Evolutionary conservation across 2,329 filamentous ascomycete genomes (phyloP).

Genomic region (Penicillium occitanis): DNA sequence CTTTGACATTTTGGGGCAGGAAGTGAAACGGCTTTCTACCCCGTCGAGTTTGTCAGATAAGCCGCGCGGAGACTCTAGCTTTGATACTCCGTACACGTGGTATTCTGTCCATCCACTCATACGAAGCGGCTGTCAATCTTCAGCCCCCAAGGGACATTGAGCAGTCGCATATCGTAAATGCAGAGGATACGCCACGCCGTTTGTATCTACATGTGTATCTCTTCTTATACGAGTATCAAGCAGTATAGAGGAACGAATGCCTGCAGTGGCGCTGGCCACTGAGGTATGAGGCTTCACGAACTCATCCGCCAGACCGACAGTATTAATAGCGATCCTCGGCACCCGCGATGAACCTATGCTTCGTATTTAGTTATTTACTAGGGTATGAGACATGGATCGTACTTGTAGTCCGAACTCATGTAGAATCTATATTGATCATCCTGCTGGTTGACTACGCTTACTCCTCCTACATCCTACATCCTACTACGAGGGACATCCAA

Average conservation of each 20-base stretch:
- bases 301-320: not conserved
- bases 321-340: not conserved
- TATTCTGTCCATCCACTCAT: not conserved
- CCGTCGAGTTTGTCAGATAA: not conserved
- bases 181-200: not conserved
- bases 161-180: conserved; percentile 1
- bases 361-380: not conserved
- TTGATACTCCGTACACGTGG: not conserved
- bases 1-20: not conserved
- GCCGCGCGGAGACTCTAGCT: not conserved
- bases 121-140: not conserved
- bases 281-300: conserved; percentile 6
- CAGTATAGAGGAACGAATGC: not conserved
- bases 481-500: not conserved
- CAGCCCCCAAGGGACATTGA: not conserved
- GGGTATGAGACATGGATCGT: not conserved
- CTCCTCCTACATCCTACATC: not conserved
- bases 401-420: not conserved
- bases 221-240: not conserved
- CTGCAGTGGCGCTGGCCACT: not conserved
- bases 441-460: not conserved
- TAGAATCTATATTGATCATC: not conserved
- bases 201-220: not conserved
- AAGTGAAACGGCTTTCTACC: not conserved
- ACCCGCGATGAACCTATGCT: not conserved